Conservation (phyloP, 257 asterid species). For the Oldenlandia corymbosa region DNA sequence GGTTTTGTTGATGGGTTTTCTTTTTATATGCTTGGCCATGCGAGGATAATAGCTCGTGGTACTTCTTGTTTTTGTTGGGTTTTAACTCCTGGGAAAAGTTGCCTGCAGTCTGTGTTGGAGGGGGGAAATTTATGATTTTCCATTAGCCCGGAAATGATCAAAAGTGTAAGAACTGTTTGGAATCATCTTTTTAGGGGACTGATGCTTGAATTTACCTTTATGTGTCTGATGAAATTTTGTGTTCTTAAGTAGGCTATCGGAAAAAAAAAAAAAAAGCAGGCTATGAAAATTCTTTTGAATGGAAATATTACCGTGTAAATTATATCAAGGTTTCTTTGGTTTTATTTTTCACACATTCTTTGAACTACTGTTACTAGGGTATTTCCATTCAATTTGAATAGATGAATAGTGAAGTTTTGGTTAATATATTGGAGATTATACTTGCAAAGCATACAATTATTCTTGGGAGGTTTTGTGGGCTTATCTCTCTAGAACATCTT, state of each 20-base stretch:
- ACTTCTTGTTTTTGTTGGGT: too few species aligned
- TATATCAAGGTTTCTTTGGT: background rate
- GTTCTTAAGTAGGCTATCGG: background rate
- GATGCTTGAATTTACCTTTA: background rate
- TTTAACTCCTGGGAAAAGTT: too few species aligned
- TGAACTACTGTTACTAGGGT: background rate
- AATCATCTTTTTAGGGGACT: background rate
- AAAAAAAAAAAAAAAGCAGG: too few species aligned
- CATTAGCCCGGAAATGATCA: background rate
- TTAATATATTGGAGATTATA: background rate
- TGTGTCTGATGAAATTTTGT: background rate
- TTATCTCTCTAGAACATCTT: background rate
- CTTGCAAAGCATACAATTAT: background rate
- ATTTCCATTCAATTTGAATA: background rate
- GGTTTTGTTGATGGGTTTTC: too few species aligned
- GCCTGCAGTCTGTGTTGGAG: background rate
- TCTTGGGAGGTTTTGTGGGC: background rate
- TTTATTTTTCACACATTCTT: background rate
- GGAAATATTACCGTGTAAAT: too few species aligned
- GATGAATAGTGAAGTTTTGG: background rate
- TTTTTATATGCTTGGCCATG: too few species aligned
- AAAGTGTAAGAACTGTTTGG: background rate
- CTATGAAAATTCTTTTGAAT: background rate
- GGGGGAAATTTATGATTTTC: too few species aligned
- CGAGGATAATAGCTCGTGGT: too few species aligned